A percentile compares a stretch with the other conserved stretches of the same genome.
phyloP scores from a whole-genome alignment of 1,284 basidiomycete genomes.

The Puccinia horiana region DNA sequence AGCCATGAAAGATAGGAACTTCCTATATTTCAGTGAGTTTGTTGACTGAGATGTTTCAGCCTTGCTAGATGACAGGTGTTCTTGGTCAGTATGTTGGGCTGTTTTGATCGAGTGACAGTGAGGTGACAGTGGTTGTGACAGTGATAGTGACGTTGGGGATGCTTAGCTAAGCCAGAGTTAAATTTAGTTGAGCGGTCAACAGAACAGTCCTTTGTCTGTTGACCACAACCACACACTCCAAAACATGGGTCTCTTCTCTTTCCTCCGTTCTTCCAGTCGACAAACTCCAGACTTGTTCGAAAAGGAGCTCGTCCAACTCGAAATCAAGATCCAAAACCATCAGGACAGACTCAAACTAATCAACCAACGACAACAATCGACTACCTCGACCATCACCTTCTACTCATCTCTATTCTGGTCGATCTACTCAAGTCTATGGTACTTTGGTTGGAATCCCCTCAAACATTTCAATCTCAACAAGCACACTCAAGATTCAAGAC shows the following conservation, averaged over 20 bases:
- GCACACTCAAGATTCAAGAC: slow-evolving; percentile 52
- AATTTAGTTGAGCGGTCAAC: no score
- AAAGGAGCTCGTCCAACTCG: slow-evolving; percentile 30
- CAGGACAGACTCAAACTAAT: slow-evolving; percentile 16
- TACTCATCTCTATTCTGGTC: slow-evolving; percentile 81
- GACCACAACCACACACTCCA: not conserved
- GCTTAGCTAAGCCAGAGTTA: no score
- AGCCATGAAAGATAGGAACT: no score
- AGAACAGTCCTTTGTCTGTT: not conserved
- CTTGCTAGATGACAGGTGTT: no score
- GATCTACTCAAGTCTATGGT: slow-evolving; percentile 79
- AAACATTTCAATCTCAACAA: slow-evolving; percentile 52
- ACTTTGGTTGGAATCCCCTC: slow-evolving; percentile 67
- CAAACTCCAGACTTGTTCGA: slow-evolving; percentile 25
- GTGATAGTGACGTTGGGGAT: no score
- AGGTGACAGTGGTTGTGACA: no score
- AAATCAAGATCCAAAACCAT: slow-evolving; percentile 35
- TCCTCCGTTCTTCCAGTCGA: not conserved
- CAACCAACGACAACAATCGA: slow-evolving; percentile 66
- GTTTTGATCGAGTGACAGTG: no score
- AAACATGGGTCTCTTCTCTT: slow-evolving; percentile 25
- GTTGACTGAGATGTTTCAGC: no score
- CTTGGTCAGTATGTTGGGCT: no score
- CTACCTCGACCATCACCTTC: slow-evolving; percentile 76
- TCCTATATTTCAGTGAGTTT: no score